phyloP scores from a whole-genome alignment of 1,284 basidiomycete genomes.

The Heliocybe sulcata region DNA sequence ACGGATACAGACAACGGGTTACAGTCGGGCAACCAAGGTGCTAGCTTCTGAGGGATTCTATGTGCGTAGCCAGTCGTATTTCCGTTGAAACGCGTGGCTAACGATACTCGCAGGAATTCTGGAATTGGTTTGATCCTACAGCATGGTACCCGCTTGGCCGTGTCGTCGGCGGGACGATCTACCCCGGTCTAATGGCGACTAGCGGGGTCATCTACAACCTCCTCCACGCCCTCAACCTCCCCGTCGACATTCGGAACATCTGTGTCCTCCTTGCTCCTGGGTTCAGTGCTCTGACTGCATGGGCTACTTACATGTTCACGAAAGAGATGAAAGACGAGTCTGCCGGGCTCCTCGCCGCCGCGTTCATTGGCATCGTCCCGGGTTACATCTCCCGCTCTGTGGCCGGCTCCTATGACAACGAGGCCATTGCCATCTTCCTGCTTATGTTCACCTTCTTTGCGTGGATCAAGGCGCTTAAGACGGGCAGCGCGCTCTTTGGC shows the following conservation, averaged over 20 bases:
- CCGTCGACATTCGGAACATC: constrained; percentile 96
- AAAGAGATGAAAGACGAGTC: constrained; percentile 92
- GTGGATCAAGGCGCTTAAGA: constrained; percentile 97
- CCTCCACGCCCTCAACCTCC: constrained; percentile 84
- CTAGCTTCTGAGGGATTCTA: constrained; percentile 92
- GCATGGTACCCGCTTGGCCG: constrained; percentile 99
- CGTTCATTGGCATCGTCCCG: constrained; percentile 97
- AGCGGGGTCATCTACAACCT: constrained; percentile 94
- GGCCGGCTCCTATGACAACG: constrained; percentile 99
- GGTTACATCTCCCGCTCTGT: constrained; percentile 99
- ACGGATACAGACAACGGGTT: constrained; percentile 4
- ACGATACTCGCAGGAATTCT: constrained; percentile 72
- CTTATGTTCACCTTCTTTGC: constrained; percentile 98
- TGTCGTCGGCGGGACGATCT: constrained; percentile 97
- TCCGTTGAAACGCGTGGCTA: not conserved
- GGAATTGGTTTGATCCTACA: constrained; percentile 99
- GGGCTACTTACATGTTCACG: constrained; percentile 97
- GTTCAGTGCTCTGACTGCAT: constrained; percentile 94
- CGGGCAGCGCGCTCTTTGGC: constrained; percentile 89
- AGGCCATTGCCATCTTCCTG: constrained; percentile 99
- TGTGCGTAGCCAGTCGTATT: constrained; percentile 38
- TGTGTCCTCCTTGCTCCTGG: constrained; percentile 97
- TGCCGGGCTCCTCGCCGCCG: constrained; percentile 94
- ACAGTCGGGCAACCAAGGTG: constrained; percentile 84
- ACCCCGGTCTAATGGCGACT: constrained; percentile 97